phyloP scores from a whole-genome alignment of 352 stramenopile species.

The Phytophthora fragariae region DNA sequence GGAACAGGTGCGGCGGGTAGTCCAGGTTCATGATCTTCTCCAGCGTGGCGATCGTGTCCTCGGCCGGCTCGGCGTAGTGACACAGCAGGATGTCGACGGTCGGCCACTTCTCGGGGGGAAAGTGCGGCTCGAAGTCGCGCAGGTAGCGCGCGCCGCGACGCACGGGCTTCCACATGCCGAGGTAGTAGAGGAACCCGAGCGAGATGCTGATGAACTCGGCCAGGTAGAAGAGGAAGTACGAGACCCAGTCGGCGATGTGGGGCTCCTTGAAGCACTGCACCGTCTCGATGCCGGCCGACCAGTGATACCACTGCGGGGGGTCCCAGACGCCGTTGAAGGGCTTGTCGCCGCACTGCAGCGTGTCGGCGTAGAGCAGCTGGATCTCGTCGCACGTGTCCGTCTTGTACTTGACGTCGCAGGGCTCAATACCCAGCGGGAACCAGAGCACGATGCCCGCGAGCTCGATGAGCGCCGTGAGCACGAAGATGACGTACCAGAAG shows the following conservation, averaged over 20 bases:
- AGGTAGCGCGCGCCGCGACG: conserved; percentile 75
- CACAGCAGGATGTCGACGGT: conserved; percentile 82
- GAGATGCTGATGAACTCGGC: conserved; percentile 79
- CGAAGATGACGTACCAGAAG: conserved; percentile 78
- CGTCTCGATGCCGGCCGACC: conserved; percentile 61
- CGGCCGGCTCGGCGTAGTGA: conserved; percentile 78
- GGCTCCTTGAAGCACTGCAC: conserved; percentile 76
- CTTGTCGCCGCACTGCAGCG: conserved; percentile 56
- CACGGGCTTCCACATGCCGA: conserved; percentile 84
- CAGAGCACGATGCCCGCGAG: conserved; percentile 52
- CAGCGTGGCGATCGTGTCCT: conserved; percentile 80
- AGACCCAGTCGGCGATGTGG: conserved; percentile 65
- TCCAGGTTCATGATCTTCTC: conserved; percentile 81
- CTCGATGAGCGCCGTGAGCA: conserved; percentile 71
- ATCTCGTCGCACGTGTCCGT: conserved; percentile 60
- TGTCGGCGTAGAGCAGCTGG: conserved; percentile 56
- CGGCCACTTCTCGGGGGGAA: conserved; percentile 74
- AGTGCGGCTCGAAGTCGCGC: conserved; percentile 73
- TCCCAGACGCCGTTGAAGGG: conserved; percentile 82
- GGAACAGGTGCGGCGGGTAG: conserved; percentile 74
- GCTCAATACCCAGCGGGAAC: conserved; percentile 57
- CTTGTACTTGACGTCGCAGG: conserved; percentile 71
- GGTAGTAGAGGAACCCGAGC: conserved; percentile 75
- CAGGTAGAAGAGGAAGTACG: conserved; percentile 80
- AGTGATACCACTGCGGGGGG: conserved; percentile 73